Conservation (phyloP, 148 eudicot genomes). For the Rhododendron molle region DNA sequence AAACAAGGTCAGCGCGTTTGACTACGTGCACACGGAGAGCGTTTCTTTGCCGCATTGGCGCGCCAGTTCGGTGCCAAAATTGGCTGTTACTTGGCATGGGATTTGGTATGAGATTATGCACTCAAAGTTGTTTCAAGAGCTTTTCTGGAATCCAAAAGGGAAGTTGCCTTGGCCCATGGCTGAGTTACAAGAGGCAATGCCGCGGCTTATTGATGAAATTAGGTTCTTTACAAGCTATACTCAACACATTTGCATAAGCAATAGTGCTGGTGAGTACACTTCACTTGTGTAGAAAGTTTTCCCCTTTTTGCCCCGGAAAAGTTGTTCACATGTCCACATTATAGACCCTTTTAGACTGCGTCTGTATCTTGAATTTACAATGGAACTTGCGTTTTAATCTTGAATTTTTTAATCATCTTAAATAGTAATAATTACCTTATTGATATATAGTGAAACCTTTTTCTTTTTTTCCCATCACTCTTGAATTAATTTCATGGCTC, state of each 20-base stretch:
- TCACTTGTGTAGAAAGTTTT: background rate
- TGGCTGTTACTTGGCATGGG: constrained; percentile 45
- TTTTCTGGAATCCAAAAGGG: constrained; percentile 10
- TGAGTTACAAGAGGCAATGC: constrained; percentile 27
- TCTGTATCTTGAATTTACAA: background rate
- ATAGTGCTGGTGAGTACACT: constrained; percentile 17
- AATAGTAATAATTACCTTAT: no score
- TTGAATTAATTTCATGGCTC: background rate
- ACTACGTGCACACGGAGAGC: constrained; percentile 35
- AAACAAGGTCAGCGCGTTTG: constrained; percentile 7
- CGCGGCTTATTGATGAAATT: constrained; percentile 30
- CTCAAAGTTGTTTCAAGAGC: constrained; percentile 24
- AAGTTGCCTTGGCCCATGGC: constrained; percentile 9
- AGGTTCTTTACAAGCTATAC: constrained; percentile 28
- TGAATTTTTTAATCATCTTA: background rate
- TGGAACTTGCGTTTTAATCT: background rate
- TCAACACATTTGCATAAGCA: constrained; percentile 32
- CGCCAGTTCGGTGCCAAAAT: constrained; percentile 16
- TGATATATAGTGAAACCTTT: no score
- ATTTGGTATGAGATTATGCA: constrained; percentile 34
- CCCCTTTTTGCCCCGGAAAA: background rate
- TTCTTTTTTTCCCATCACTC: background rate
- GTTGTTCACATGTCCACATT: background rate
- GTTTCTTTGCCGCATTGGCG: constrained; percentile 29
- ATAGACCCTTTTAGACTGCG: background rate